Conservation (phyloP, 2,329 filamentous ascomycete species). For the Nectriaceae sp. region DNA sequence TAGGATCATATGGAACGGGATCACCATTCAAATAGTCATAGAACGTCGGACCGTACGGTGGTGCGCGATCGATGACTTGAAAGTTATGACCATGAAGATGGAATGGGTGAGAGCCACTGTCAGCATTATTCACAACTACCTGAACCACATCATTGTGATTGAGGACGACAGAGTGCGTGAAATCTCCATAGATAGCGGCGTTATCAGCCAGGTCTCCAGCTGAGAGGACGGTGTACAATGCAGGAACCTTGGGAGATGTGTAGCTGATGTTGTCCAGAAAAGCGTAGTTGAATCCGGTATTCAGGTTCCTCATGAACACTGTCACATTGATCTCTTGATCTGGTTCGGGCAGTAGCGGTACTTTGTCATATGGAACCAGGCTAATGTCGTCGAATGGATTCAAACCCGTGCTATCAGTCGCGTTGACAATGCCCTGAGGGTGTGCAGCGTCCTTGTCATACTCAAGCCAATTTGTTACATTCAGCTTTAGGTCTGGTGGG, state of each 20-base stretch:
- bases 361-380: neutral
- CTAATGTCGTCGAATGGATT: neutral
- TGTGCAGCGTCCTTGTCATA: neutral
- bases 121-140: neutral
- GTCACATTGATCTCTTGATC: neutral
- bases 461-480: neutral
- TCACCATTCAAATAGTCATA: neutral
- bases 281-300: neutral
- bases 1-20: neutral
- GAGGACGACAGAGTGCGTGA: neutral
- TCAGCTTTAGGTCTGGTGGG: neutral
- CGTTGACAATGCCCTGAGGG: neutral
- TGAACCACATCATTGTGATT: neutral
- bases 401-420: neutral
- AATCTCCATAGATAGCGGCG: neutral
- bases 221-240: neutral
- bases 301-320: neutral
- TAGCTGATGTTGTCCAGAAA: neutral
- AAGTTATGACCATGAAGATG: neutral
- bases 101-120: neutral
- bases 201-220: neutral
- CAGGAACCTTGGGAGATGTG: neutral
- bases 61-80: neutral
- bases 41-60: neutral
- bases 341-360: neutral